Evolutionary conservation across 768 basidiomycete genomes (phyloP), one percentile per base, ranked within the genome.

Genomic region (Boletus subparvulus): DNA sequence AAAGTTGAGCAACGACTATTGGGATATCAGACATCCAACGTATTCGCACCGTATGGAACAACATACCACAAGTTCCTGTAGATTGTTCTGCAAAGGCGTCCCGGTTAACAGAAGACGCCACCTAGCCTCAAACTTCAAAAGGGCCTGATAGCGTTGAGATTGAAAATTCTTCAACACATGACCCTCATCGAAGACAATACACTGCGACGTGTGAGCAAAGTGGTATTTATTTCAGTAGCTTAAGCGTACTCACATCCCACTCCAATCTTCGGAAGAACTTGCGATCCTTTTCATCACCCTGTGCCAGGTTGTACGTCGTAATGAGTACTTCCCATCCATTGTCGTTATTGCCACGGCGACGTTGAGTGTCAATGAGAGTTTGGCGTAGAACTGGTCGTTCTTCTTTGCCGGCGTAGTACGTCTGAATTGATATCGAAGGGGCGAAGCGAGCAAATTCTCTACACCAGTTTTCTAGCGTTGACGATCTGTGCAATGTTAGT

Each of bases 381-480:
- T 88, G 80, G 10, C 94, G 83, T 21, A 97, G 80, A 47, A 76
- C 74, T 2, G 82, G 75, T 21, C 97, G 85, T 50, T 98, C 94
- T 13, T 88, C 86, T 75, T 97, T 97, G 30, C 87, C 83, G 6
- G 93, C 97, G 64, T 98, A 99, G 71, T 98, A 99, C 13, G 92
- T 91, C 68, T 90, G 87, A 7, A 98, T 84, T 17, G 83, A 79
- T 68, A 99, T 87, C 7, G 80, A 80, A 6, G 94, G 94, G 3
- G 90, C 90, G 66, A 99, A 99, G 35, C 86, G 85, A 26, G 85
- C 83, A 67, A 99, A 98, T 74, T 99, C 97, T 62, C 97, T 83
- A 71, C 93, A 90, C 97, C 97, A 99, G 66, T 99, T 99, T 72
- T 99, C 97, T 26, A 98, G 77, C 0, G 95, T 98, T 4, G 96